A percentile compares a stretch with the other conserved stretches of the same genome.
phyloP scores from a whole-genome alignment of 2,329 filamentous ascomycete species.

The Pestalotiopsis sp. region DNA sequence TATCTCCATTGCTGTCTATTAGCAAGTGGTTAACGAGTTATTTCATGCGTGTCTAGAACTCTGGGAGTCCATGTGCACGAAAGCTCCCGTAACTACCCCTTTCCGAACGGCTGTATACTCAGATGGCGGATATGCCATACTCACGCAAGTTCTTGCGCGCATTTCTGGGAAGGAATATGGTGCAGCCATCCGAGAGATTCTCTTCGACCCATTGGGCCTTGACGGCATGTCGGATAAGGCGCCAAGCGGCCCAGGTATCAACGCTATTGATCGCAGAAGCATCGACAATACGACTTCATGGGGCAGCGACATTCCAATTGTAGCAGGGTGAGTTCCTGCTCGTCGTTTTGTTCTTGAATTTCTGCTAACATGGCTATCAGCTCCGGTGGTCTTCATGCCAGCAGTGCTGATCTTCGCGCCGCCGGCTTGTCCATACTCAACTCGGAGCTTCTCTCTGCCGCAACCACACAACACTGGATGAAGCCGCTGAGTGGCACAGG shows the following conservation, averaged over 20 bases:
- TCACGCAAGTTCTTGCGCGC: not conserved
- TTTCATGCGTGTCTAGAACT: not conserved
- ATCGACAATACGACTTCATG: not conserved
- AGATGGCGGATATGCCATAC: not conserved
- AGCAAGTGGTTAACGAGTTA: not conserved
- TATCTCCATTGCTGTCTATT: not conserved
- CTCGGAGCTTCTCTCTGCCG: not conserved
- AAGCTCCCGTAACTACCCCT: not conserved
- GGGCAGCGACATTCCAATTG: not conserved
- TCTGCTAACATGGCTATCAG: not conserved
- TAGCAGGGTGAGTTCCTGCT: not conserved
- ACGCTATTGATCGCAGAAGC: not conserved
- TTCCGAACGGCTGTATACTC: not conserved
- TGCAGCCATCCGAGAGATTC: not conserved
- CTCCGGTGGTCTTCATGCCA: not conserved
- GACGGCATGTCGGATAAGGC: not conserved
- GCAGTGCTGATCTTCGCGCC: not conserved
- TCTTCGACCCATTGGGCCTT: not conserved
- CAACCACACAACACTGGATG: not conserved
- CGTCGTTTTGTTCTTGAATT: too few relatives aligned
- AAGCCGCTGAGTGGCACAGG: not conserved
- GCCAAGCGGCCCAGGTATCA: not conserved
- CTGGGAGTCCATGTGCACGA: not conserved
- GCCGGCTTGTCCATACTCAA: not conserved
- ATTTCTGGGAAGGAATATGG: not conserved